Evolutionary conservation across 2,329 filamentous ascomycete species (phyloP), one percentile per base, ranked within the genome.

Genomic region (Lachnellula cervina): DNA sequence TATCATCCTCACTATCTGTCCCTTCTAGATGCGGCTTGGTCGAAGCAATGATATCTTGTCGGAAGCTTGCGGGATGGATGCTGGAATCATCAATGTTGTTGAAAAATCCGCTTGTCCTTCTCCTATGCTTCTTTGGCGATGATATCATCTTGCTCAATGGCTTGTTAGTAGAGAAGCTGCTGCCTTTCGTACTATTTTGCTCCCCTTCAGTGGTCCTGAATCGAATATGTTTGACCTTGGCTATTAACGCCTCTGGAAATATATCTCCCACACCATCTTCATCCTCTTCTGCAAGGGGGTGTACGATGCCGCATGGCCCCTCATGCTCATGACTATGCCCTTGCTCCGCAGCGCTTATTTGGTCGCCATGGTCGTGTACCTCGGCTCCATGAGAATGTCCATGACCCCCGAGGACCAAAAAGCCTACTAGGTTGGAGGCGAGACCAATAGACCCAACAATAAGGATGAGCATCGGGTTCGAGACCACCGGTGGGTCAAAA

Each of bases 401-500:
- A 70, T 97, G 93, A 55, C 96, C 93, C 64, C 96, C 94, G 67
- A 99, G 90, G 34, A 99, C 84, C 55, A 93, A 81, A 60, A 99
- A 86, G 2, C 94, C 94, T 49, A 93, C 76, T 19, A 97, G 80
- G 68, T 99, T 99, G 34, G 92, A 97, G 7, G 85, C 79, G 14
- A 99, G 81, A 51, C 94, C 94, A 56, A 90, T 80, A 59, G 81
- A 91, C 42, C 94, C 94, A 51, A 99, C 94, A 60, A 94, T 86
- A 57, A 96, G 83, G 62, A 99, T 91, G 38, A 99, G 80, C 65
- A 87, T 81, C 1, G 94, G 92, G 67, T 96, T 90, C 50, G 79
- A 79, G 68, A 99, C 92, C 69, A 89, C 84, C 66, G 93, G 92
- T 7, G 92, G 91, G 67, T 97, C 90, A 68, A 97, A 81, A 64